Evolutionary conservation across 768 basidiomycete species (phyloP), one percentile per base, ranked within the genome.

Genomic region (Termitomyces sp.): DNA sequence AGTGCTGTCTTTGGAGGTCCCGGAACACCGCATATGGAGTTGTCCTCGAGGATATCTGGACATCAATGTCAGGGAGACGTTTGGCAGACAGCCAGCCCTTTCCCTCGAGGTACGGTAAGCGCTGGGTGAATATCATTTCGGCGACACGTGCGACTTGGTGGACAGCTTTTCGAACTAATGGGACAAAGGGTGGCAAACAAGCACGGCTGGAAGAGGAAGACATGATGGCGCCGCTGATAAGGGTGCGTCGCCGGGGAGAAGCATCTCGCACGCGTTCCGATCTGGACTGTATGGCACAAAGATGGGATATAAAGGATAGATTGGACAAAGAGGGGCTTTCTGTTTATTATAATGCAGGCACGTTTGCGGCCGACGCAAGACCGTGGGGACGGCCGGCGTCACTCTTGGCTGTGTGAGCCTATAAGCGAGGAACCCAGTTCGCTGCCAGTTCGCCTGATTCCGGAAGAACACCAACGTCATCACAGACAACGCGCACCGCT

Each of bases 401-500:
- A 70, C 41, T 72, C 73, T 22, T 74, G 72, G 72, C 60, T 72
- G 51, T 73, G 71, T 66, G 77, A 78, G 67, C 72, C 81, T 57
- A 84, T 84, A 64, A 67, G 70, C 62, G 83, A 84, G 67, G 81
- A 82, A 68, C 77, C 77, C 50, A 69, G 68, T 57, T 60, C 57
- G 63, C 69, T 70, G 63, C 71, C 72, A 62, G 62, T 51, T 61
- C 58, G 47, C 54, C 68, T 64, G 65, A 67, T 68, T 67, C 45
- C 57, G 50, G 59, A 65, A 63, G 62, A 64, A 62, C 59, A 64
- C 58, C 79, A 84, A 75, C 84, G 86, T 74, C 85, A 85, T 75
- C 85, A 86, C 76, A 79, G 75, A 66, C 79, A 80, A 49, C 77
- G 78, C 52, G 63, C 74, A 20, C 70, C 75, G 54, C 74, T 73